Evolutionary conservation across 1,284 basidiomycete species (phyloP).

Genomic region (Sanghuangporus sanghuang): DNA sequence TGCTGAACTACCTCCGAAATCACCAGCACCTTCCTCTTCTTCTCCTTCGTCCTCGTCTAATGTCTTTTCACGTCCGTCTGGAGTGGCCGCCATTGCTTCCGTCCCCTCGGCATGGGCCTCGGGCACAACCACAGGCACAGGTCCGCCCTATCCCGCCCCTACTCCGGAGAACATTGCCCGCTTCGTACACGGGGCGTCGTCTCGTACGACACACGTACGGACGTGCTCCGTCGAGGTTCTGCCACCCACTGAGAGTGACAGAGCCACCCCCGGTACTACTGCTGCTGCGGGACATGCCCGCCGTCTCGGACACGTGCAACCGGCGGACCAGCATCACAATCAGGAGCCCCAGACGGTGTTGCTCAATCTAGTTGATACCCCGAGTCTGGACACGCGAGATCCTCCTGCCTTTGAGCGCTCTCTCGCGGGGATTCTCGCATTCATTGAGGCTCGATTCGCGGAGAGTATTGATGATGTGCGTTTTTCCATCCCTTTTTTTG

Average conservation of each 20-base stretch:
- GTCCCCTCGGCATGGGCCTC: not conserved
- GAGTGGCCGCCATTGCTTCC: not conserved
- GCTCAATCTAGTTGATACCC: constrained; percentile 19
- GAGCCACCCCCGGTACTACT: not conserved
- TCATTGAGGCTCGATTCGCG: constrained; percentile 18
- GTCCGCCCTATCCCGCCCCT: not conserved
- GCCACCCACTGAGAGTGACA: not conserved
- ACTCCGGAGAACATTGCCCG: not conserved
- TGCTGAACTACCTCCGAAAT: constrained; percentile 15
- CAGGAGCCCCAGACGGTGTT: constrained; percentile 10
- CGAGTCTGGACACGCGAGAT: constrained; percentile 16
- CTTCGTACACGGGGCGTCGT: not conserved
- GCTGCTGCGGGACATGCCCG: not conserved
- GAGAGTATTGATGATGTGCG: constrained; percentile 18
- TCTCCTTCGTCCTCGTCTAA: not conserved
- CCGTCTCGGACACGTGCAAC: not conserved
- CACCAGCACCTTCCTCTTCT: not conserved
- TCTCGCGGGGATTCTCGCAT: constrained; percentile 22
- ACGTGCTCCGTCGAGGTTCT: constrained; percentile 9
- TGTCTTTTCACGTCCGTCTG: not conserved
- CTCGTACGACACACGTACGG: constrained; percentile 3
- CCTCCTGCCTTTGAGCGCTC: constrained; percentile 21
- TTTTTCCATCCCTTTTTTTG: not conserved
- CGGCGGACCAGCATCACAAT: not conserved
- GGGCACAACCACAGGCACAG: not conserved